Evolutionary conservation across 192 early-diverging fungal genomes (phyloP), one percentile per base, ranked within the genome.

Genomic region (Coemansia sp.): DNA sequence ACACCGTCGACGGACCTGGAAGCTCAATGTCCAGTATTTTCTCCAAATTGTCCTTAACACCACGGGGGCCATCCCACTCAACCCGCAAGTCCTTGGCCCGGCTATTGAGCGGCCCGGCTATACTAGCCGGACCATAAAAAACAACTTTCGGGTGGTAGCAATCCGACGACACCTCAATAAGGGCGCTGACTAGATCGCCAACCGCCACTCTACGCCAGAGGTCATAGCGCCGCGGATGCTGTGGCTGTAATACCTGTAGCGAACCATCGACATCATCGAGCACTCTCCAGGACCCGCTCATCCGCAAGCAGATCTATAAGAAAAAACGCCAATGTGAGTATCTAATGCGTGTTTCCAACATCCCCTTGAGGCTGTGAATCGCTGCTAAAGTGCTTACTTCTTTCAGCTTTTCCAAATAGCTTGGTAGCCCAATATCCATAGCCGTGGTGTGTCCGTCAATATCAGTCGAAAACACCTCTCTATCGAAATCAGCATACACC

Each of bases 191-290:
- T 11, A 80, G 53, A 1, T 69, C 63, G 9, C 62, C 59, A 28
- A 74, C 53, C 0, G 72, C 72, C 37, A 80, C 59, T 53, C 77
- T 58, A 9, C 77, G 68, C 69, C 72, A 74, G 2, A 80, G 72
- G 18, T 80, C 77, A 2, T 20, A 42, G 3, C 77, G 63, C 20
- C 62, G 67, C 0, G 77, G 69, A 20, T 66, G 65, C 7, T 59
- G 66, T 3, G 77, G 77, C 31, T 74, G 72, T 18, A 80, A 51
- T 18, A 80, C 77, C 11, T 72, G 74, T 1, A 80, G 62, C 24
- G 71, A 43, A 6, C 45, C 7, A 46, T 80, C 77, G 21, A 80
- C 31, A 5, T 74, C 59, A 26, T 80, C 77, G 16, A 80, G 59
- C 43, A 71, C 5, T 9, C 24, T 53, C 77, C 77, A 79, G 26